A percentile compares a stretch with the other conserved stretches of the same genome.
Conservation (phyloP, 768 basidiomycete species). For the Leccinum uliginosum region DNA sequence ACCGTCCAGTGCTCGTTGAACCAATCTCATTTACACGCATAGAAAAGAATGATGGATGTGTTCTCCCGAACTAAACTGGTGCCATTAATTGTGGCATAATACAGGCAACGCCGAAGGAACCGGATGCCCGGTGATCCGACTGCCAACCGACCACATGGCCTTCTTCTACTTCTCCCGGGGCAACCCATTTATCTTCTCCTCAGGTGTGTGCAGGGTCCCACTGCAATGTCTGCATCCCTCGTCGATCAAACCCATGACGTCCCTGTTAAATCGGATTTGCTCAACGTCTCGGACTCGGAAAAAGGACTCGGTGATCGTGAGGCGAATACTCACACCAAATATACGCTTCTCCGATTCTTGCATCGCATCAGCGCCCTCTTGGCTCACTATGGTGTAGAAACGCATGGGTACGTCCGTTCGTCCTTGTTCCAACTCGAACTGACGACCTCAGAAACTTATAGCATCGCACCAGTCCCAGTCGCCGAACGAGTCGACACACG, state of each 20-base stretch:
- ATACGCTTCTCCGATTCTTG: constrained; percentile 12
- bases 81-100: no score
- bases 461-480: constrained; percentile 37
- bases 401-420: constrained; percentile 32
- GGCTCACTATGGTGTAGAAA: constrained; percentile 36
- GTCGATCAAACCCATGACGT: neutral
- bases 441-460: constrained; percentile 6
- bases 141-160: neutral
- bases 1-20: neutral
- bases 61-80: no score
- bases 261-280: neutral
- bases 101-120: neutral
- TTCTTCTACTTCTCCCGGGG: neutral
- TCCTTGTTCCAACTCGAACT: neutral
- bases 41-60: neutral
- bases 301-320: neutral
- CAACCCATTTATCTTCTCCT: neutral
- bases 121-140: neutral
- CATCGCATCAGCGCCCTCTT: constrained; percentile 26
- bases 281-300: neutral
- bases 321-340: neutral
- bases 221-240: constrained; percentile 6
- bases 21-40: neutral
- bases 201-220: neutral
- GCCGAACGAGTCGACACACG: constrained; percentile 36